These are phyloP conservation scores for Termitomyces sp. DNA, from an alignment of 768 basidiomycete species.

Conservation along the genomic window DNA sequence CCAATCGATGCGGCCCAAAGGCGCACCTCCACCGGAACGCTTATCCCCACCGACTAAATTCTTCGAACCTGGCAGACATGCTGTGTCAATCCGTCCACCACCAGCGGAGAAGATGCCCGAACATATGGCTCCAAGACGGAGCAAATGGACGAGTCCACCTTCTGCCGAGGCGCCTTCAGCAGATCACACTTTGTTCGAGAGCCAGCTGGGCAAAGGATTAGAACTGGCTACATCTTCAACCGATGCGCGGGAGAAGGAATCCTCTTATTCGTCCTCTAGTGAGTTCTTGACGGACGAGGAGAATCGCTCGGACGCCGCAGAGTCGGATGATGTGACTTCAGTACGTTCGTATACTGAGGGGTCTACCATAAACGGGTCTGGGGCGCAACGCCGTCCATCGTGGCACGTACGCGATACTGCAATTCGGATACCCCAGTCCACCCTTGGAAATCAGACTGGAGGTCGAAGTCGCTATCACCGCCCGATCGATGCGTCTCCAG, in stretches of 20 bases:
- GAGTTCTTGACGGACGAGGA: constrained; percentile 68
- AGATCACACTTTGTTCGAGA: constrained; percentile 63
- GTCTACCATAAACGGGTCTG: constrained; percentile 20
- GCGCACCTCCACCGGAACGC: constrained; percentile 32
- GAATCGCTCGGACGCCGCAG: constrained; percentile 47
- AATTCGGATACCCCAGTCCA: constrained; percentile 18
- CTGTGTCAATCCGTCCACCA: constrained; percentile 36
- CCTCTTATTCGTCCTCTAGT: constrained; percentile 48
- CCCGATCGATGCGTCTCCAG: constrained; percentile 17
- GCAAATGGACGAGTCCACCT: constrained; percentile 83
- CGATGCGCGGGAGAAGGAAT: constrained; percentile 49
- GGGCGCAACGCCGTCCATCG: constrained; percentile 38
- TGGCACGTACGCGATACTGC: constrained; percentile 35
- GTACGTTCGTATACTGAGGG: constrained; percentile 61
- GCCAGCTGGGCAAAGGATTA: constrained; percentile 57
- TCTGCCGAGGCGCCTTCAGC: constrained; percentile 67
- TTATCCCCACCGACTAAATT: constrained; percentile 51
- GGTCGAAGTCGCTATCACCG: constrained; percentile 24
- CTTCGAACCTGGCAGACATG: constrained; percentile 33
- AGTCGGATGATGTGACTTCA: constrained; percentile 67
- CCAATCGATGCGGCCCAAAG: constrained; percentile 49
- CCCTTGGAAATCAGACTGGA: constrained; percentile 9
- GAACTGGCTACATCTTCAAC: constrained; percentile 64
- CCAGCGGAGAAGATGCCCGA: constrained; percentile 77
- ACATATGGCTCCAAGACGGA: constrained; percentile 78